Evolutionary conservation across 345 rosid species (phyloP), one percentile per base, ranked within the genome.

Genomic region (Ailanthus altissimus): DNA sequence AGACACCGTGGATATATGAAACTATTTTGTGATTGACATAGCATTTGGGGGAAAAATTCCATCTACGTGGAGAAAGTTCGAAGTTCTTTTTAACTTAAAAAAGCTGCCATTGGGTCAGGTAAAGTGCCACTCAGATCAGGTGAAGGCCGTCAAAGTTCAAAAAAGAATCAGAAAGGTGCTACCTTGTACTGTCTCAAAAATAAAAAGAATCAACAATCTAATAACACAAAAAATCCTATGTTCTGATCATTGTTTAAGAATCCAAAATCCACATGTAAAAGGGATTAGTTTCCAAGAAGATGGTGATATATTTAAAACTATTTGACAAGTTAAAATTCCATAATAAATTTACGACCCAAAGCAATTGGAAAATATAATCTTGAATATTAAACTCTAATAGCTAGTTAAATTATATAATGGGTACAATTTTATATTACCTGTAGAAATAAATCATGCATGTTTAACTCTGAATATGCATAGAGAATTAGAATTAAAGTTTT

Each of bases 391-490:
- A 28, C 43, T 68, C 43, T 49, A 20, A 18, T 63, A 42, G 23
- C 18, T 9, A 32, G 2, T 32, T 32, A 46, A 59, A 60, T 5
- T 21, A 40, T 7, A 49, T 6, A 70, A 32, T n/a, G 57, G 43
- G 47, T 47, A 45, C 5, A 28, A 21, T 13, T 15, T 28, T 50
- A 63, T 57, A 75, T 59, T 53, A 95, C 99, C 91, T 86, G 78
- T 51, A 82, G 89, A 83, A 92, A 89, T 18, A 94, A 89, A 84
- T 87, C 53, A 43, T 94, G 98, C 92, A 88, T 87, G 83, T 89
- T 90, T 69, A 91, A 87, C 88, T 92, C 95, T 82, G n/a, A n/a
- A 42, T 14, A 53, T 66, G 20, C 23, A 67, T 40, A 5, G n/a
- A 54, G 50, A 54, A 21, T 23, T 51, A 23, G 38, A 15, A 57